These are phyloP conservation scores for Luvunga scandens DNA, from an alignment of 345 rosid genomes.

Conservation along the genomic window DNA sequence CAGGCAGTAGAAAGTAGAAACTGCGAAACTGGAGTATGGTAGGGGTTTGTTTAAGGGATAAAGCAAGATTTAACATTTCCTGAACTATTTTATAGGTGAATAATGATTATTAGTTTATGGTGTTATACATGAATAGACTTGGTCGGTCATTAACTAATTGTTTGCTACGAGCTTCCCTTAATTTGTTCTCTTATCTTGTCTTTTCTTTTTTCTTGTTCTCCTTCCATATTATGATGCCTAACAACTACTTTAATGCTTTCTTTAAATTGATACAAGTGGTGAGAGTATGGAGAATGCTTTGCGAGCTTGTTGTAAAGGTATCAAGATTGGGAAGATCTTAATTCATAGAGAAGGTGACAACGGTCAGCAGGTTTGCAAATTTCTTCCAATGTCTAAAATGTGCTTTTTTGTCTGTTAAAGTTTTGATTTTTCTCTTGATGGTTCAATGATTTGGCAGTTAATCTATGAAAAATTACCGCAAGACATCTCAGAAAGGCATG, in stretches of 20 bases:
- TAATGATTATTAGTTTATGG: background rate
- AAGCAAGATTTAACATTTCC: background rate
- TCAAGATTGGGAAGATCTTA: conserved; percentile 93
- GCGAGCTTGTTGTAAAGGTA: conserved; percentile 98
- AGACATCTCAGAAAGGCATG: conserved; percentile 93
- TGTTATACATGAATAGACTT: background rate
- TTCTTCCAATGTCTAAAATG: background rate
- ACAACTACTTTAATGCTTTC: conserved; percentile 2
- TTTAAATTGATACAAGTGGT: conserved; percentile 50
- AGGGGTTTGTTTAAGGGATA: background rate
- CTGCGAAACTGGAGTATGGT: too few species aligned
- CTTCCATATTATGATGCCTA: background rate
- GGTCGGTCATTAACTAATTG: background rate
- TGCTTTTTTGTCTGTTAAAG: background rate
- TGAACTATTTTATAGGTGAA: background rate
- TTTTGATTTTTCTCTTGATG: conserved; percentile 12
- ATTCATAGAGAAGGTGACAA: conserved; percentile 98
- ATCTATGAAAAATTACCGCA: conserved; percentile 89
- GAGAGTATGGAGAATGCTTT: conserved; percentile 99
- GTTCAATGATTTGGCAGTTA: conserved; percentile 45
- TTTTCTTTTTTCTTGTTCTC: background rate
- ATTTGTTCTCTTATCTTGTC: background rate
- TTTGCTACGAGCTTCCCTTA: background rate
- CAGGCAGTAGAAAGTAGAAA: too few species aligned
- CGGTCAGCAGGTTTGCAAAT: conserved; percentile 74